Conservation (phyloP, 1,139 yeast genomes). For the Suhomyces wounanorum region DNA sequence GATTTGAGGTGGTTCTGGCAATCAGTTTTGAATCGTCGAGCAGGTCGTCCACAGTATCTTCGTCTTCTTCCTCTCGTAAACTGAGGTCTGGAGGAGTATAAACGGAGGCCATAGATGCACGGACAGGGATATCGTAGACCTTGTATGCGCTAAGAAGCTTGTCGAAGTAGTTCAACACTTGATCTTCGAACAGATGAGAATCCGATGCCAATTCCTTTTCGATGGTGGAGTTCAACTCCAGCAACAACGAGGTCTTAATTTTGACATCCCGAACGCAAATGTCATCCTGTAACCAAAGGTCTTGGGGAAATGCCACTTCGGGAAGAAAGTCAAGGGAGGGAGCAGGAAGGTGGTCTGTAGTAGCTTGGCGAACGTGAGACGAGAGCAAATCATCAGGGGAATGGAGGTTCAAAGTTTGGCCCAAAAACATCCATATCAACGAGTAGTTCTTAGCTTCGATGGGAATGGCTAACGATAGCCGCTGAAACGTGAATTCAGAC, state of each 20-base stretch:
- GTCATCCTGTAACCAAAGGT: slow-evolving; percentile 42
- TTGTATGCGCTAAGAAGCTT: slow-evolving; percentile 41
- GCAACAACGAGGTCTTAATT: slow-evolving; percentile 36
- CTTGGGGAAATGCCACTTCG: slow-evolving; percentile 38
- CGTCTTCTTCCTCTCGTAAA: slow-evolving; percentile 32
- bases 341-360: neutral
- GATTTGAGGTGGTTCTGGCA: slow-evolving; percentile 17
- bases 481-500: slow-evolving; percentile 20
- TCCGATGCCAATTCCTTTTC: slow-evolving; percentile 24
- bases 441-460: slow-evolving; percentile 29
- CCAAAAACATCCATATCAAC: slow-evolving; percentile 27
- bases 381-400: slow-evolving; percentile 15
- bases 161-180: slow-evolving; percentile 36
- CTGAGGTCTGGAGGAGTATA: slow-evolving; percentile 19
- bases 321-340: slow-evolving; percentile 32
- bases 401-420: slow-evolving; percentile 24
- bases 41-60: slow-evolving; percentile 17
- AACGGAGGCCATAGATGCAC: slow-evolving; percentile 12
- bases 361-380: slow-evolving; percentile 3
- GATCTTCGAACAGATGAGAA: slow-evolving; percentile 28
- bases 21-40: slow-evolving; percentile 17
- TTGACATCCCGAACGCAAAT: slow-evolving; percentile 35
- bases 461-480: slow-evolving; percentile 32
- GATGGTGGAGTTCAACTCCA: slow-evolving; percentile 38
- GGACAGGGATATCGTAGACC: slow-evolving; percentile 32